Evolutionary conservation across 2,329 filamentous ascomycete species (phyloP).

Genomic region (Phyllosticta citriasiana): DNA sequence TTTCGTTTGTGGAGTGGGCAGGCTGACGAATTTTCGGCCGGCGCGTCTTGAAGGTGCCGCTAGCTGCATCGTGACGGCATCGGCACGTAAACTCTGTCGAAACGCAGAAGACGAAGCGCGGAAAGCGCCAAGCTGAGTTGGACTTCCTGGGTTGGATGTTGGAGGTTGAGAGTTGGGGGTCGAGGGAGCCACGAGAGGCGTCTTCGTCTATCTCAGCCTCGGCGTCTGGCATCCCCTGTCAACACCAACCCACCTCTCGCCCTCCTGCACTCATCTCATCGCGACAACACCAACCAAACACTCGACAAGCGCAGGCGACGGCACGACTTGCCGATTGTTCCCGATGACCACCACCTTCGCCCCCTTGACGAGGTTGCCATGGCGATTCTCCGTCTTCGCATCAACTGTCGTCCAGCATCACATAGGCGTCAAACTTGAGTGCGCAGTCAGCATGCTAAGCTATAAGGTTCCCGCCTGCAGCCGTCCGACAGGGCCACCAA

Average conservation of each 20-base stretch:
- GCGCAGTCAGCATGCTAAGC: background rate
- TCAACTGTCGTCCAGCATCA: background rate
- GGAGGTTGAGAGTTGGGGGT: background rate
- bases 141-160: background rate
- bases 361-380: background rate
- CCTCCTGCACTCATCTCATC: background rate
- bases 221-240: background rate
- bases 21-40: background rate
- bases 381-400: background rate
- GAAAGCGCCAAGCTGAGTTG: background rate
- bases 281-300: background rate
- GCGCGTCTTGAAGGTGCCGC: background rate
- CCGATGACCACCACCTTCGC: background rate
- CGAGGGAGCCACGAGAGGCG: background rate
- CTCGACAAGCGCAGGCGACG: background rate
- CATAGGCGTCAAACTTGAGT: background rate
- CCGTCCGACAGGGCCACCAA: background rate
- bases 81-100: background rate
- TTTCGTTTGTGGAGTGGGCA: background rate
- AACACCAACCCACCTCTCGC: background rate
- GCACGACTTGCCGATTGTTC: background rate
- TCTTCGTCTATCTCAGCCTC: background rate
- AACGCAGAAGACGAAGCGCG: background rate
- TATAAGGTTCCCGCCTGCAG: background rate
- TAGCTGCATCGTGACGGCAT: background rate